Evolutionary conservation across 2,329 filamentous ascomycete species (phyloP).

Genomic region (Nigrograna mackinnonii): DNA sequence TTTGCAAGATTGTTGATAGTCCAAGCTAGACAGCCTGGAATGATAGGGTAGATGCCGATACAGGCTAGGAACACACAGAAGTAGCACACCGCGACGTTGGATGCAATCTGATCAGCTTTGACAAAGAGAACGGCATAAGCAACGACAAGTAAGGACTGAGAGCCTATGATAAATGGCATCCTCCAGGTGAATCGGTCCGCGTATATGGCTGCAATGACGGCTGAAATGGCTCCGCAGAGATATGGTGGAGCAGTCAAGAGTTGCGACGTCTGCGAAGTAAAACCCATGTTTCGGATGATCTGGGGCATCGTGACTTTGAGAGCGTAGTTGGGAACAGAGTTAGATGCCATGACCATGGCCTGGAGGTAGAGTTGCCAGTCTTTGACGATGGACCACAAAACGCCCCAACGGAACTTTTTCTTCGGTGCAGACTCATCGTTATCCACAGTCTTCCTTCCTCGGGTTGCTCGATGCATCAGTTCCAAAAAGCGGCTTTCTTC

Average conservation of each 20-base stretch:
- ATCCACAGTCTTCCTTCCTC: too few species aligned
- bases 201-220: background rate
- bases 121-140: slow-evolving; percentile 60
- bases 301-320: slow-evolving; percentile 33
- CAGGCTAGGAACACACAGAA: slow-evolving; percentile 54
- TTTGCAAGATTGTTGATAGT: slow-evolving; percentile 59
- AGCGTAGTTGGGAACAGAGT: slow-evolving; percentile 27
- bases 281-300: slow-evolving; percentile 30
- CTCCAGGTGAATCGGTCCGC: background rate
- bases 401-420: slow-evolving; percentile 53
- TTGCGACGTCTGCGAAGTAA: slow-evolving; percentile 29
- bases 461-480: slow-evolving; percentile 1
- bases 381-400: slow-evolving; percentile 49
- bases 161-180: background rate
- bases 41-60: slow-evolving; percentile 59
- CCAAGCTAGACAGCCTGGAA: slow-evolving; percentile 59
- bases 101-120: slow-evolving; percentile 28
- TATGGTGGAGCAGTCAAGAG: slow-evolving; percentile 28
- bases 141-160: slow-evolving; percentile 19
- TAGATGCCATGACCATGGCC: slow-evolving; percentile 47
- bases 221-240: background rate
- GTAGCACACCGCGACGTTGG: slow-evolving; percentile 11
- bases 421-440: too few species aligned
- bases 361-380: slow-evolving; percentile 27
- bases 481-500: slow-evolving; percentile 29